A percentile compares a stretch with the other conserved stretches of the same genome.
phyloP scores from a whole-genome alignment of 78 protist species.

The Pelomyxa schiedti region DNA sequence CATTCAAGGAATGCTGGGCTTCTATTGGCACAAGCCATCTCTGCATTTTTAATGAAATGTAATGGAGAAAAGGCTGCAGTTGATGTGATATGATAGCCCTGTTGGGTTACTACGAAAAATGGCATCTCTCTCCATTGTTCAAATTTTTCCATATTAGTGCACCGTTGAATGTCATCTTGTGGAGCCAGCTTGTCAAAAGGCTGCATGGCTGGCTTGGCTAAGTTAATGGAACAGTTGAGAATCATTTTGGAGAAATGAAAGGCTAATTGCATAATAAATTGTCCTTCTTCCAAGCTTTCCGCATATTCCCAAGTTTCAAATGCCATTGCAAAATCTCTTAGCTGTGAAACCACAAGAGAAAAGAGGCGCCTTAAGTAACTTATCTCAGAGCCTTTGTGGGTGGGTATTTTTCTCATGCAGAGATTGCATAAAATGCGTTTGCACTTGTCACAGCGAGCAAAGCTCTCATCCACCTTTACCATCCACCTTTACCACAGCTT shows the following conservation, averaged over 20 bases:
- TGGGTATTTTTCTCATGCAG: background rate
- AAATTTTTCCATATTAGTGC: conserved; percentile 5
- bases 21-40: background rate
- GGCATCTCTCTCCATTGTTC: conserved; percentile 9
- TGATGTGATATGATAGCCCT: conserved; percentile 12
- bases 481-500: background rate
- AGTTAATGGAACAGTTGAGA: conserved; percentile 5
- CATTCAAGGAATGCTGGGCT: conserved; percentile 2
- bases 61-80: conserved; percentile 3
- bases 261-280: background rate
- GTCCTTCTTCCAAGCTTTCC: background rate
- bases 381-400: background rate
- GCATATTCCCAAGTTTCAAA: background rate
- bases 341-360: conserved; percentile 4
- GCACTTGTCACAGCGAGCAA: background rate
- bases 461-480: too few relatives aligned
- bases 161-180: conserved; percentile 5
- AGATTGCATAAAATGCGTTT: background rate
- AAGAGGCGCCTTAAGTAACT: conserved; percentile 4
- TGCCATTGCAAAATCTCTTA: background rate
- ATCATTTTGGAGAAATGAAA: conserved; percentile 1
- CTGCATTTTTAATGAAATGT: background rate
- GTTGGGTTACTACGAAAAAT: background rate
- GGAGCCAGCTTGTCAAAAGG: conserved; percentile 1
- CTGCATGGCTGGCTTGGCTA: conserved; percentile 8